Base-by-base conservation (phyloP, 2,329 filamentous ascomycete species). In the Alternaria tenuissima region DNA sequence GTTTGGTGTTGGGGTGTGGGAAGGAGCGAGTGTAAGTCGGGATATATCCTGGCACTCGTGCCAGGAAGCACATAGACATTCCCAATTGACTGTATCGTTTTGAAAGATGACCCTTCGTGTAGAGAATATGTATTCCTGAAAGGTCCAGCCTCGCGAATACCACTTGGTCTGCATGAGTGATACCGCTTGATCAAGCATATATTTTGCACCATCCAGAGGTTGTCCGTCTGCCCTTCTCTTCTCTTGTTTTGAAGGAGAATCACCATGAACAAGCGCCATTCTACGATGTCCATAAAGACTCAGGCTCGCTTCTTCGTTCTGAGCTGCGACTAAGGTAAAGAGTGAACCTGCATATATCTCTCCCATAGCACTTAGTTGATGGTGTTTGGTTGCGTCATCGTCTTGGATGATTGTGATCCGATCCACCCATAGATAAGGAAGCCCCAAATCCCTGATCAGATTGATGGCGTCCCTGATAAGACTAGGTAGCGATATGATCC, bases 141-240 rank as follows among this genome's bases (percentile, higher is more conserved):
- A 62, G 11, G 66, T 66, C 68, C 63, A 66, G 7, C 61, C 63
- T 36, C 68, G 44, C 20, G 63, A 64, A 32, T 57, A 60, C 63
- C 65, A 67, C 9, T 51, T 51, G 3, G 16, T 57, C 39, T 22
- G 48, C 62, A 64, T 66, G 3, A 66, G 48, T 2, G 39, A 20
- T 43, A 61, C 20, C 7, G 46, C 43, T 41, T 55, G 51, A 4
- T 32, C 32, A 11, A 53, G 32, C 56, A 60, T 56, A 4, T 48
- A n/a, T 24, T 54, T 26, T n/a, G 32, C 39, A 32, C n/a, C 26
- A 18, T 26, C 18, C 26, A 14, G 5, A 16, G 26, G 7, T 28
- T 30, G 16, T 18, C 43, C 26, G 43, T 47, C n/a, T 9, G 5
- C 6, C 18, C 1, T 30, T 18, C 4, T 32, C 16, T 12, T 12